A percentile compares a stretch with the other conserved stretches of the same genome.
Conservation (phyloP, 305 asterid genomes). For the Fraxinus sp. region DNA sequence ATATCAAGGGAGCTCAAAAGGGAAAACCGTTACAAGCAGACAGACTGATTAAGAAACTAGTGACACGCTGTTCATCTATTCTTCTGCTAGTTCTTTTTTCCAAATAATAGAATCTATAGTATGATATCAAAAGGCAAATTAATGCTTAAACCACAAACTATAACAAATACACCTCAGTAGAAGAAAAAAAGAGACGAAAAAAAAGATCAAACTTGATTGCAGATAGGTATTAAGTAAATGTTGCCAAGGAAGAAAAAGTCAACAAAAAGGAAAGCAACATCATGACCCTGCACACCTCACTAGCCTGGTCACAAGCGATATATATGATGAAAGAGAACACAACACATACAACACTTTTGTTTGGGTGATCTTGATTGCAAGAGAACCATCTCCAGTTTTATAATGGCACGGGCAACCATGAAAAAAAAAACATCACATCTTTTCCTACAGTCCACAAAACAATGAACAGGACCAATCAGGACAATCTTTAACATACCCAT, state of each 20-base stretch:
- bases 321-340: background rate
- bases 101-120: background rate
- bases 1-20: constrained; percentile 12
- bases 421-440: background rate
- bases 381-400: background rate
- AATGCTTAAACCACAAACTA: background rate
- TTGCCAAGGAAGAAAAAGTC: background rate
- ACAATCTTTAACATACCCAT: constrained; percentile 51
- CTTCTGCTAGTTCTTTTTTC: background rate
- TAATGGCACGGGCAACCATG: background rate
- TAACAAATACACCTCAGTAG: background rate
- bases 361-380: background rate
- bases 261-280: background rate
- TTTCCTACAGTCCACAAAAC: background rate
- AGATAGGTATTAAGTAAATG: background rate
- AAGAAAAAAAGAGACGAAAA: background rate
- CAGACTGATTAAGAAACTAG: background rate
- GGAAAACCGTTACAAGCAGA: constrained; percentile 2
- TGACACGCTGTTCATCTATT: background rate
- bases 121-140: background rate
- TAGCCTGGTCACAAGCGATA: background rate
- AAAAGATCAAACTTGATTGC: background rate
- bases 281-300: background rate
- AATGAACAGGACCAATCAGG: background rate
- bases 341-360: background rate